Evolutionary conservation across 2,329 filamentous ascomycete genomes (phyloP).

Genomic region (Fusarium scirpi): DNA sequence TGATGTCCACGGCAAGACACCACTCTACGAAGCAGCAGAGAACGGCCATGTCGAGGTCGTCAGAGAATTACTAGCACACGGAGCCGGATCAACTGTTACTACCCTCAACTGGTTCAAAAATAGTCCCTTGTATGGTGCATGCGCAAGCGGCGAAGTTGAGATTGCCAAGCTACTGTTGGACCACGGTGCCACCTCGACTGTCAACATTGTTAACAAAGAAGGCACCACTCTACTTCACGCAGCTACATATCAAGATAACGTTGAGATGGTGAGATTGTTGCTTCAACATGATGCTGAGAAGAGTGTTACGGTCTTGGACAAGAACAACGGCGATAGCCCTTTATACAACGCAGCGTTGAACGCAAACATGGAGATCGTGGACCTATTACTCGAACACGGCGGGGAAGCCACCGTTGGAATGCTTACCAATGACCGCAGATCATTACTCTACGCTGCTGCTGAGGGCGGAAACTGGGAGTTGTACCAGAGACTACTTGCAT

Average conservation of each 20-base stretch:
- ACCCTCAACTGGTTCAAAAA: rapidly evolving
- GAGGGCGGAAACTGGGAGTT: not conserved
- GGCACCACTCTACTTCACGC: not conserved
- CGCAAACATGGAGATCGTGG: rapidly evolving
- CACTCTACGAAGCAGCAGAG: not conserved
- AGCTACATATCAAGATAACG: not conserved
- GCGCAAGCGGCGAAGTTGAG: not conserved
- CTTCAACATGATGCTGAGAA: not conserved
- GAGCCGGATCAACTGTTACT: rapidly evolving
- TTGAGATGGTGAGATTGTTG: not conserved
- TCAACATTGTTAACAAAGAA: not conserved
- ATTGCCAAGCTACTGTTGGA: not conserved
- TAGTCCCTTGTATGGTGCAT: not conserved
- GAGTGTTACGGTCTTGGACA: not conserved
- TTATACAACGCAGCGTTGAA: rapidly evolving
- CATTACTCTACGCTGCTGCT: not conserved
- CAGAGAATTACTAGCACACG: rapidly evolving
- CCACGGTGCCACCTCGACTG: not conserved
- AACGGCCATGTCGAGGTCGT: rapidly evolving
- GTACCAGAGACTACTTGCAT: not conserved
- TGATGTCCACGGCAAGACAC: not conserved
- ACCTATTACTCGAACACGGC: not conserved
- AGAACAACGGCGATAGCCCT: not conserved
- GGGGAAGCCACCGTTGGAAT: not conserved
- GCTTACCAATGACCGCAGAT: not conserved